Base-by-base conservation (phyloP, 2,329 filamentous ascomycete genomes). In the Colletotrichum spinosum region DNA sequence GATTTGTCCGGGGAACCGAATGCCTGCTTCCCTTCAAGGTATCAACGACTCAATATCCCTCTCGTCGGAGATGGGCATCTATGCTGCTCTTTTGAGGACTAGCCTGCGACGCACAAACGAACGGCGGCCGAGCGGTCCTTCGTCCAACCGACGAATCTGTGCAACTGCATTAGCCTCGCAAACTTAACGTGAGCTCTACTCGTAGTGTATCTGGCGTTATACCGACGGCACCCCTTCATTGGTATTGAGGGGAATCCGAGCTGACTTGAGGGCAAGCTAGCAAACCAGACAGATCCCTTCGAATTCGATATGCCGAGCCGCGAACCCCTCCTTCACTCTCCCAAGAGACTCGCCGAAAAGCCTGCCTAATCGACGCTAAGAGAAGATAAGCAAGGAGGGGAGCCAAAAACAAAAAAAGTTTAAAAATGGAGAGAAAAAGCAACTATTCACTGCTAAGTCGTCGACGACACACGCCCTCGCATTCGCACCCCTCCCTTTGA, bases 111-210 rank as follows among this genome's bases (percentile, higher is more conserved):
- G 35, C 34, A 25, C 57, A 55, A 65, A 65, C 57, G 62, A 65
- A 65, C 57, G 39, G 52, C 37, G 62, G 58, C 62, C 62, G 62
- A 65, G 62, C 62, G 62, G 62, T 56, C 62, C n/a, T 55, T 57
- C 51, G 42, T 35, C 56, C 41, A 55, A 54, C 15, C 46, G 62
- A 65, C 57, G 57, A 65, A 65, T 56, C 46, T 54, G 46, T 61
- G 45, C 45, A 61, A 45, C 25, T 17, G 51, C 62, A 61, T 56
- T 55, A 61, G 52, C n/a, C 41, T n/a, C 45, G 50, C 17, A n/a
- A 49, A 42, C 51, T 52, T 56, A 61, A 55, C 46, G 45, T 41
- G 35, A 65, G 62, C 51, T 56, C 54, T 55, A 17, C 17, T 17
- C 17, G 17, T 17, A 55, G 55, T 49, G 41, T 50, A 17, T 46